Base-by-base conservation (phyloP, 805 yeast species). In the Ogataea pilisensis region DNA sequence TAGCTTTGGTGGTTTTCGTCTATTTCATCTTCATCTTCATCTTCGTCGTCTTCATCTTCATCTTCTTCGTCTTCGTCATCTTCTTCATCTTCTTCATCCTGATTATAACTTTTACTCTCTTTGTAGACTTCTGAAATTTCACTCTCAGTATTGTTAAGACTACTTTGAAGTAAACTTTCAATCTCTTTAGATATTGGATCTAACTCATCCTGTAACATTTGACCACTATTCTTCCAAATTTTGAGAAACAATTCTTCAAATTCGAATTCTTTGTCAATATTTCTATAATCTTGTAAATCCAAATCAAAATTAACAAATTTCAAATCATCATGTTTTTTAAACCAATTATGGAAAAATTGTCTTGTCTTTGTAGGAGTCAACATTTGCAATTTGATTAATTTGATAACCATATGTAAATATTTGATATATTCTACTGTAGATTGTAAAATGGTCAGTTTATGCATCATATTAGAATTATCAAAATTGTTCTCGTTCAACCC, bases 341-440 rank as follows among this genome's bases (percentile, higher is more conserved):
- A 44, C 62, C 68, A 65, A 9, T 60, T 46, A 19, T 53, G 51
- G 39, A 54, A 54, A 26, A 29, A 37, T 5, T 41, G 20, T 34
- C 58, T 46, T 1, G 64, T 49, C 4, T 50, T 48, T 5, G 53
- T 47, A 4, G 58, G 57, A 0, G 52, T 38, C 19, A 51, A 43
- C 51, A 77, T 57, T 41, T 76, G 64, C n/a, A 68, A 54, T 44
- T 71, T 72, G 56, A 79, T 76, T 43, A 74, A 61, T 42, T 71
- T 68, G 17, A 81, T 69, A 9, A 79, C 71, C 41, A 72, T 68
- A 57, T 85, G 89, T 36, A 85, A 68, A 54, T 84, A 82, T 45
- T 78, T 70, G 46, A 86, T 80, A 55, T 86, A 85, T 54, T 84
- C 90, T 19, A 86, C 95, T 0, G 91, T 78, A n/a, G 86, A 80